These are phyloP conservation scores for Coniochaeta sp. DNA, from an alignment of 2,329 filamentous ascomycete species.

Conservation along the genomic window DNA sequence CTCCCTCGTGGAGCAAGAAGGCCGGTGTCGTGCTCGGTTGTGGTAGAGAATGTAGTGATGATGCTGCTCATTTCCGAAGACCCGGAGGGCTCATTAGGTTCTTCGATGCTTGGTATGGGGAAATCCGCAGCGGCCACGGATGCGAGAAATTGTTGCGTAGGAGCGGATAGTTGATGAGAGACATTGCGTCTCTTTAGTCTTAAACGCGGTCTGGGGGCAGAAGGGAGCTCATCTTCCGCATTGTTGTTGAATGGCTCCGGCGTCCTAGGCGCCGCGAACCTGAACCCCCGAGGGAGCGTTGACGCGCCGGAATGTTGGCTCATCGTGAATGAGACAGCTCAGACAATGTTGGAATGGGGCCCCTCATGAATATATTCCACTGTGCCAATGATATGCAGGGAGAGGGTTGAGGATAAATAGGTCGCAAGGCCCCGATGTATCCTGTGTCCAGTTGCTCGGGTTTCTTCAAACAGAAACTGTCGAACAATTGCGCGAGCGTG, in stretches of 20 bases:
- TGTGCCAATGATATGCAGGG: background rate
- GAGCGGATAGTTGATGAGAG: constrained; percentile 42
- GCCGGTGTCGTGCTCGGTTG: constrained; percentile 15
- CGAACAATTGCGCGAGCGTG: background rate
- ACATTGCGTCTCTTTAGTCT: constrained; percentile 48
- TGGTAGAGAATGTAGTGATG: constrained; percentile 9
- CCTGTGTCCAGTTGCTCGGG: background rate
- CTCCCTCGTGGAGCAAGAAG: constrained; percentile 27
- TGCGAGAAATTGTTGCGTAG: constrained; percentile 60
- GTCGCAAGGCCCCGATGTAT: background rate
- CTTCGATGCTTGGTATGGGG: constrained; percentile 58
- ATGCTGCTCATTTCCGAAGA: background rate
- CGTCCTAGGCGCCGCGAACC: constrained; percentile 36
- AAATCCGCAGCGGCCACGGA: constrained; percentile 60
- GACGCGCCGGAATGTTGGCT: constrained; percentile 37
- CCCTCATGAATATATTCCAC: background rate
- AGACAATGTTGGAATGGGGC: background rate
- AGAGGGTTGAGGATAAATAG: background rate
- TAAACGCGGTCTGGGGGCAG: constrained; percentile 46
- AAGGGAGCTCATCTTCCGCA: constrained; percentile 33
- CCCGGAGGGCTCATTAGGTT: constrained; percentile 28
- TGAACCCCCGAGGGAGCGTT: constrained; percentile 36
- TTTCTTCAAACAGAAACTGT: background rate
- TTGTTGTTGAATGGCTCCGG: constrained; percentile 40
- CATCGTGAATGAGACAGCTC: constrained; percentile 29